phyloP scores from a whole-genome alignment of 305 asterid genomes.

The Salvia sclarea region DNA sequence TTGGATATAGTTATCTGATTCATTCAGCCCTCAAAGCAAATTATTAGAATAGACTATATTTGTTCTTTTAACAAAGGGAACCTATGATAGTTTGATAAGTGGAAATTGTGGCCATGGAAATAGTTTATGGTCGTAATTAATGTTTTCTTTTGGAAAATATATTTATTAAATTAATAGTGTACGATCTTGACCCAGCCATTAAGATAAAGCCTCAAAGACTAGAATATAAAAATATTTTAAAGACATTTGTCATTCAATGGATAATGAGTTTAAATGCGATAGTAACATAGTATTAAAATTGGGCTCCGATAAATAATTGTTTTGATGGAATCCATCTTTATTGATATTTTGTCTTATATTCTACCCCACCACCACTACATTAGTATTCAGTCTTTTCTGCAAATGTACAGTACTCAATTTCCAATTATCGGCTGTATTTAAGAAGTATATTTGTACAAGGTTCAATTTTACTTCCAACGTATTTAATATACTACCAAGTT shows the following conservation, averaged over 20 bases:
- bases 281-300: no score
- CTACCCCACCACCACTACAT: not conserved
- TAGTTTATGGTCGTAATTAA: not conserved
- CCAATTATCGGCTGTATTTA: no score
- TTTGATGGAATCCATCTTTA: not conserved
- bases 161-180: not conserved
- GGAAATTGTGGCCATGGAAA: constrained; percentile 11
- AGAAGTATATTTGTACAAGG: no score
- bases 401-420: no score
- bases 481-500: no score
- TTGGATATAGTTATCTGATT: not conserved
- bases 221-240: no score
- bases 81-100: constrained; percentile 20
- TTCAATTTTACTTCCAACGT: no score
- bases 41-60: not conserved
- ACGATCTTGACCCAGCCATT: not conserved
- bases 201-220: not conserved
- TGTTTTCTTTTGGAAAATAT: no score
- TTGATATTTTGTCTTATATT: not conserved
- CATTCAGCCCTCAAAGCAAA: not conserved
- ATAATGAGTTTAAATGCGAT: no score
- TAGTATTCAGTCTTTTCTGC: no score
- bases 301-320: not conserved
- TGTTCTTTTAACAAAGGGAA: constrained; percentile 15
- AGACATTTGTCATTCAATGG: not conserved